Evolutionary conservation across 441 rosid genomes (phyloP).

Genomic region (Macaranga tanarius): DNA sequence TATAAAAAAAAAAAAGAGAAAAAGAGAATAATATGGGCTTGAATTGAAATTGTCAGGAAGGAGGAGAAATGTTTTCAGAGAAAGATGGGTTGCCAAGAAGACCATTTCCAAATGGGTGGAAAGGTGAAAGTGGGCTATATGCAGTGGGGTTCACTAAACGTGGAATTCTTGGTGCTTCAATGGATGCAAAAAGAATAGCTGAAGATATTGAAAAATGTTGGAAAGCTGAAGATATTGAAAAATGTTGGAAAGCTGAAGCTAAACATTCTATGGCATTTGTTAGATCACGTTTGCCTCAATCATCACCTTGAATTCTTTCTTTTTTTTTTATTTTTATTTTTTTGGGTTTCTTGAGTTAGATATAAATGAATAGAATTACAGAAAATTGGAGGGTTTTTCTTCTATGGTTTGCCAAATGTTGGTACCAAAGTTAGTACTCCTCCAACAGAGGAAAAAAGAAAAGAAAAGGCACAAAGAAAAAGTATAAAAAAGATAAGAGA

Average conservation of each 20-base stretch:
- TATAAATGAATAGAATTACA: not conserved
- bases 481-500: conserved; percentile 2
- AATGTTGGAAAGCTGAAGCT: conserved; percentile 30
- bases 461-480: not conserved
- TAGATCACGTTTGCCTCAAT: conserved; percentile 25
- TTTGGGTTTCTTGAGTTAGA: not conserved
- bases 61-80: conserved; percentile 57
- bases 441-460: conserved; percentile 18
- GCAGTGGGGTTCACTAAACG: conserved; percentile 81
- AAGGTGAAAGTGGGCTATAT: conserved; percentile 68
- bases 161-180: conserved; percentile 73
- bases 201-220: conserved; percentile 46
- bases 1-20: not conserved
- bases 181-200: conserved; percentile 64
- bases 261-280: conserved; percentile 31
- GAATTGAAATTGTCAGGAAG: conserved; percentile 45
- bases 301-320: conserved; percentile 11
- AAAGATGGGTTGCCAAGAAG: conserved; percentile 65
- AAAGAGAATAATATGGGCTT: conserved; percentile 11
- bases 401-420: conserved; percentile 18
- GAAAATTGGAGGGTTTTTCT: conserved; percentile 22
- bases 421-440: conserved; percentile 28
- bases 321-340: conserved; percentile 9
- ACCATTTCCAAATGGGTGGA: conserved; percentile 79
- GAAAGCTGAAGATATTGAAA: conserved; percentile 41